These are phyloP conservation scores for Cyclostephanos invisitatus DNA, from an alignment of 108 stramenopile genomes.

Conservation along the genomic window DNA sequence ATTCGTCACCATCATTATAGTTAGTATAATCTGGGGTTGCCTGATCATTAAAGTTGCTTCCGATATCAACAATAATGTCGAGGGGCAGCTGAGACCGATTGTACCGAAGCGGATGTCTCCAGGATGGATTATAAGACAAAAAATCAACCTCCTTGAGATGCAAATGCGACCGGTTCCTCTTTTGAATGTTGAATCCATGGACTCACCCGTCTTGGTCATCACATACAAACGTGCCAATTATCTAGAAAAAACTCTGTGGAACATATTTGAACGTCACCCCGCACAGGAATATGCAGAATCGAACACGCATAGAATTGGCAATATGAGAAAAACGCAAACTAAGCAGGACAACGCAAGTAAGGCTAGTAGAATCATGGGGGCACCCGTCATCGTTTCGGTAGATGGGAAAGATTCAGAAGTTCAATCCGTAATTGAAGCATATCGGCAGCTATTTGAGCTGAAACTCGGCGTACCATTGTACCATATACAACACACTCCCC, in stretches of 20 bases:
- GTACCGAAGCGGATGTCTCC: background rate
- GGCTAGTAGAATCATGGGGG: constrained; percentile 52
- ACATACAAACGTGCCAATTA: constrained; percentile 82
- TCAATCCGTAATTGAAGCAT: constrained; percentile 50
- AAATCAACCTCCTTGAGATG: constrained; percentile 18
- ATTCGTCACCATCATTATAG: constrained; percentile 24
- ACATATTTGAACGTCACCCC: constrained; percentile 59
- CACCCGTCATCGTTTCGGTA: constrained; percentile 79
- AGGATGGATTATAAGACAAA: constrained; percentile 17
- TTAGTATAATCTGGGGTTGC: constrained; percentile 32
- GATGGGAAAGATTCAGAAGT: constrained; percentile 72
- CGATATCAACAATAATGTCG: constrained; percentile 3
- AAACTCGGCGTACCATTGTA: constrained; percentile 59
- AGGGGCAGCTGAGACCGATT: background rate
- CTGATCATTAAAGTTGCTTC: constrained; percentile 28
- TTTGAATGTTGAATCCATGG: constrained; percentile 29
- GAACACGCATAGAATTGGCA: constrained; percentile 7
- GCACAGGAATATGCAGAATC: constrained; percentile 21
- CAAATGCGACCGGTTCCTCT: constrained; percentile 14
- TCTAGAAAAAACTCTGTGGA: constrained; percentile 62
- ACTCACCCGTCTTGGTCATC: constrained; percentile 79
- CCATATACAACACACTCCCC: constrained; percentile 50
- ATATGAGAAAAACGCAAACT: constrained; percentile 9
- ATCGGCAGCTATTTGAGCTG: constrained; percentile 46
- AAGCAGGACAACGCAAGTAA: background rate